Base-by-base conservation (phyloP, 768 basidiomycete species). In the Coprinopsis sp. region DNA sequence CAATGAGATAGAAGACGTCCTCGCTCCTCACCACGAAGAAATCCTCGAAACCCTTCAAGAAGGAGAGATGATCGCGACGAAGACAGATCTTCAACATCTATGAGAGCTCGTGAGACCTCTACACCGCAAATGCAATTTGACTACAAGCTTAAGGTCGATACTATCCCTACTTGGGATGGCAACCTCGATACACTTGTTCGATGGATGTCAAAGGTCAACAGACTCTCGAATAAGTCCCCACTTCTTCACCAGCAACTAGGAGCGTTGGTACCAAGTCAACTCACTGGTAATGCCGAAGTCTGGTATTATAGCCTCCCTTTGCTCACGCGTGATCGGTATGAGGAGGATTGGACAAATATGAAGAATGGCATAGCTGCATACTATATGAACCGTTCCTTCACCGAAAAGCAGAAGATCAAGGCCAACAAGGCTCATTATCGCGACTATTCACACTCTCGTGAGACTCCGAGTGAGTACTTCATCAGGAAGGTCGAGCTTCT, bases 401-500 rank as follows among this genome's bases (percentile, higher is more conserved):
- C 63, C 1, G 64, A 68, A 33, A 51, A 54, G 21, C 64, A 64
- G 41, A 59, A 60, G 19, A 44, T 49, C 2, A 37, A 56, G 14
- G 66, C 67, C 0, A 58, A 53, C 13, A 31, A 51, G 10, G 59
- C 63, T 2, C 28, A 22, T 8, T 70, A 66, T 50, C 34, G 65
- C 4, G 66, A 70, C 8, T 0, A 49, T 1, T 53, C 54, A 0
- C 40, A 65, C 42, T 4, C 47, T 0, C 34, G 36, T 3, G 68
- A 70, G 37, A 59, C 52, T 1, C 67, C 68, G 0, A 66, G 65
- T 40, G 57, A 67, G 14, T 69, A 66, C 40, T 64, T 52, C 50
- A 65, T 67, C 34, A 52, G 65, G 1, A 69, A 69, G 37, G 22
- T 44, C 1, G 61, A 62, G 18, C 47, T 66, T 0, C 29, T 57